Percentiles rank a stretch among this genome's conserved stretches.
phyloP scores from a whole-genome alignment of 2,329 filamentous ascomycete genomes.

The Lachnellula cervina region DNA sequence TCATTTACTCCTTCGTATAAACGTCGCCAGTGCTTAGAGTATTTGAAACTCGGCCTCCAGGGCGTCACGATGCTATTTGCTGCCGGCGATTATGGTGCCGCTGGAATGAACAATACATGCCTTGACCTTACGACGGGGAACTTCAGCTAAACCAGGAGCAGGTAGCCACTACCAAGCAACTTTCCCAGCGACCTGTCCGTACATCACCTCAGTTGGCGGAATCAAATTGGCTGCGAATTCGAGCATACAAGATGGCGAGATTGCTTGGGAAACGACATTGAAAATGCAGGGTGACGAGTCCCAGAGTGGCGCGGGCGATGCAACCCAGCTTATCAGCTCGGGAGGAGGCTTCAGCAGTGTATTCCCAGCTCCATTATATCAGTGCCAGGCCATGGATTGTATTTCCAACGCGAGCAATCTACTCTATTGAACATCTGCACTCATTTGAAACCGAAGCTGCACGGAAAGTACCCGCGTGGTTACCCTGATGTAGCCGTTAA shows the following conservation, averaged over 20 bases:
- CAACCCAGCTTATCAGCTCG: no score
- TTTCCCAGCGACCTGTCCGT: not conserved
- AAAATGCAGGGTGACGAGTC: no score
- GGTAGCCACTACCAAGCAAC: not conserved
- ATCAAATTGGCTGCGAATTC: no score
- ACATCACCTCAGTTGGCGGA: no score
- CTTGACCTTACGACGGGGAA: not conserved
- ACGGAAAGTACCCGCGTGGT: constrained; percentile 17
- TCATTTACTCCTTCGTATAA: constrained; percentile 50
- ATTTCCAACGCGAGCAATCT: no score
- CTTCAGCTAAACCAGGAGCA: constrained; percentile 25
- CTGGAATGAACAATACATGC: constrained; percentile 20
- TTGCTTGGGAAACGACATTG: no score
- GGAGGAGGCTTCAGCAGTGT: no score
- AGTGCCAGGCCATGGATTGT: no score
- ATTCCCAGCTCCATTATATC: no score
- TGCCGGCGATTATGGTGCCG: constrained; percentile 43
- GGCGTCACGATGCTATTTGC: constrained; percentile 43
- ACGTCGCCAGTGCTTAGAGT: constrained; percentile 45
- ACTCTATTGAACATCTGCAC: constrained; percentile 5
- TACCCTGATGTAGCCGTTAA: constrained; percentile 41
- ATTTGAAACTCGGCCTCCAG: constrained; percentile 46
- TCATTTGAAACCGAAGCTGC: no score
- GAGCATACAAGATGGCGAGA: no score
- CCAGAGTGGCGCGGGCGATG: no score